These are phyloP conservation scores for Triadica sebifera DNA, from an alignment of 345 rosid genomes.

Conservation along the genomic window DNA sequence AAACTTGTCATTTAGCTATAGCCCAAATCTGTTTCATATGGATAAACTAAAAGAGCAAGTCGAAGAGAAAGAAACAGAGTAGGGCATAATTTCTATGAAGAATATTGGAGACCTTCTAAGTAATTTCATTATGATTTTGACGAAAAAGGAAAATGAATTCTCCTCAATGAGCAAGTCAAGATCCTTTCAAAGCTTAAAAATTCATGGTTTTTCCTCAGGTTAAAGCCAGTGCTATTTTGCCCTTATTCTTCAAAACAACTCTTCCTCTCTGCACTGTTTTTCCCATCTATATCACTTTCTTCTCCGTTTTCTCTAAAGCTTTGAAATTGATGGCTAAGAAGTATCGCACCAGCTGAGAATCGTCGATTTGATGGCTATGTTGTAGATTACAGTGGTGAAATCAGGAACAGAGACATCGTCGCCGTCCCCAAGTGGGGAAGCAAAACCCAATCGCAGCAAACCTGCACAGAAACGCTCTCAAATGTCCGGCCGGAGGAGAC, in stretches of 20 bases:
- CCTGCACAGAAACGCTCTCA: conserved; percentile 36
- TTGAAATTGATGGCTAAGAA: too few species aligned
- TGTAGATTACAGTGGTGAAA: conserved; percentile 27
- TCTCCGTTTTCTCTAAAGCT: conserved; percentile 38
- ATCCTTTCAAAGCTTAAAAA: conserved; percentile 40
- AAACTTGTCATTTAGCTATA: too few species aligned
- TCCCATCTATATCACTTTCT: conserved; percentile 44
- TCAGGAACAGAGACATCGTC: conserved; percentile 20
- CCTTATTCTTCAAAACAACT: conserved; percentile 38
- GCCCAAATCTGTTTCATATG: too few species aligned
- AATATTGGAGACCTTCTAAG: too few species aligned
- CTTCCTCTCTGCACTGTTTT: conserved; percentile 41
- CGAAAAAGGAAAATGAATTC: too few species aligned
- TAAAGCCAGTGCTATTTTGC: conserved; percentile 33
- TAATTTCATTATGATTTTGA: too few species aligned
- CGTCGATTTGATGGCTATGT: conserved; percentile 28
- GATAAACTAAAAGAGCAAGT: not conserved
- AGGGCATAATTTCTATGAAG: too few species aligned
- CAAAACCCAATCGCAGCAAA: conserved; percentile 27
- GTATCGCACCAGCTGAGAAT: conserved; percentile 29
- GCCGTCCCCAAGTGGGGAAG: conserved; percentile 15
- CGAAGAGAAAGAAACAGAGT: not conserved
- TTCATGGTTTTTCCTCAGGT: conserved; percentile 30
- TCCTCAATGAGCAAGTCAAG: conserved; percentile 8
- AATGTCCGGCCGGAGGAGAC: conserved; percentile 43